Evolutionary conservation across 345 rosid genomes (phyloP), one percentile per base, ranked within the genome.

Genomic region (Dovyalis caffra): DNA sequence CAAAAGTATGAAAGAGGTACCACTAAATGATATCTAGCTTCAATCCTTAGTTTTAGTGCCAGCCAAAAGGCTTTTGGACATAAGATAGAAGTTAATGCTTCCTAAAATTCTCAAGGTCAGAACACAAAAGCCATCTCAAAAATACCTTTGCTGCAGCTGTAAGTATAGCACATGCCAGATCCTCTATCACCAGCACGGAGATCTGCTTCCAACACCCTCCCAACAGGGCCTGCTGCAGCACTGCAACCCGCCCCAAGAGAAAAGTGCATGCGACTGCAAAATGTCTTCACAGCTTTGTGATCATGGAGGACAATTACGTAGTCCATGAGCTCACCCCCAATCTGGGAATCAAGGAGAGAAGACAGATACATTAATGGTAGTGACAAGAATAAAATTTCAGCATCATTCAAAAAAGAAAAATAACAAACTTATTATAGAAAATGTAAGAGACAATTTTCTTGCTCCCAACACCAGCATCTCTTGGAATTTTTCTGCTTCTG

Each of bases 171-270:
- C 84, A 90, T 77, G 76, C 97, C 97, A 40, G 91, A 95, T 69
- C 97, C 98, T 81, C 90, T 87, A 64, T 93, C 94, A 23, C 98
- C 98, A 83, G 96, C 99, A 28, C 95, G 89, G 70, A 93, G 85
- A 86, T 93, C 99, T 66, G 98, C 98, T 82, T 96, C 99, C 75
- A 90, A 58, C 63, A 93, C 99, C 86, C 99, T 92, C 76, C 99
- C 98, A 25, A 96, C 77, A 57, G 99, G 99, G 63, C 99, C 99
- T 57, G 97, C 97, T 2, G 97, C 99, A 72, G 95, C 97, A 71
- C 99, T 93, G 81, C 97, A 96, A 72, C 99, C 98, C 58, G 97
- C 99, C 26, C 99, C 98, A 7, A 93, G 88, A 75, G 98, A 93
- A 69, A 93, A 90, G 80, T 96, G 99, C 95, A 96, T 86, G 67